A percentile compares a stretch with the other conserved stretches of the same genome.
These are phyloP conservation scores for Botrytis fabae DNA, from an alignment of 2,329 filamentous ascomycete species.

Conservation along the genomic window DNA sequence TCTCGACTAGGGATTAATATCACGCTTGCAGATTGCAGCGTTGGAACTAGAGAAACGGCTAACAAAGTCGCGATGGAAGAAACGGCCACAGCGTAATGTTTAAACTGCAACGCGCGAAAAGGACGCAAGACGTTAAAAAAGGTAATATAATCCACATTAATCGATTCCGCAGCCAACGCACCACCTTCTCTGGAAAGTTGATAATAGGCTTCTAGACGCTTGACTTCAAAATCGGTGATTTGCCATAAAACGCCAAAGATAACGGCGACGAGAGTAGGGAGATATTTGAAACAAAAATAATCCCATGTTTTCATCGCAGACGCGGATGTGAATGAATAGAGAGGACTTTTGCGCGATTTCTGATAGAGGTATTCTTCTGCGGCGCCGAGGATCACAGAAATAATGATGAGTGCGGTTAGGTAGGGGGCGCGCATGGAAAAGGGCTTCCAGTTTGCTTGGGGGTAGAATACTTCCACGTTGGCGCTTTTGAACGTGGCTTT, in stretches of 20 bases:
- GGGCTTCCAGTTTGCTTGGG: conserved; percentile 66
- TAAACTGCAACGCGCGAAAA: conserved; percentile 59
- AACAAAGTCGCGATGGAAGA: conserved; percentile 65
- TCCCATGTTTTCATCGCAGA: conserved; percentile 50
- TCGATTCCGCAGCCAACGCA: conserved; percentile 62
- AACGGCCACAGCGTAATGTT: conserved; percentile 67
- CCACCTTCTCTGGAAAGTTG: conserved; percentile 62
- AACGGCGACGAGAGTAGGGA: conserved; percentile 61
- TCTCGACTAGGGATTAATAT: conserved; percentile 55
- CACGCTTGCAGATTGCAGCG: conserved; percentile 64
- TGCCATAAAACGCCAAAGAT: conserved; percentile 66
- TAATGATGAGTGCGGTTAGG: conserved; percentile 52
- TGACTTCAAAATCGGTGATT: conserved; percentile 65
- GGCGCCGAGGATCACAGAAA: conserved; percentile 55
- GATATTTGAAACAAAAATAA: conserved; percentile 65
- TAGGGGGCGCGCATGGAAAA: conserved; percentile 65
- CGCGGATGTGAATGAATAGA: conserved; percentile 49
- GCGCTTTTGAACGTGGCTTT: conserved; percentile 35
- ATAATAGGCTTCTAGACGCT: conserved; percentile 65
- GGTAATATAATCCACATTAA: conserved; percentile 68
- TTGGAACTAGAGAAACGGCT: conserved; percentile 68
- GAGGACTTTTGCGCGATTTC: conserved; percentile 47
- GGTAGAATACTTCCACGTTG: conserved; percentile 57
- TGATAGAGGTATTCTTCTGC: conserved; percentile 58
- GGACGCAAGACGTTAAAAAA: conserved; percentile 66